Evolutionary conservation across 495 filamentous ascomycete species (phyloP).

Genomic region (Podospora comata): DNA sequence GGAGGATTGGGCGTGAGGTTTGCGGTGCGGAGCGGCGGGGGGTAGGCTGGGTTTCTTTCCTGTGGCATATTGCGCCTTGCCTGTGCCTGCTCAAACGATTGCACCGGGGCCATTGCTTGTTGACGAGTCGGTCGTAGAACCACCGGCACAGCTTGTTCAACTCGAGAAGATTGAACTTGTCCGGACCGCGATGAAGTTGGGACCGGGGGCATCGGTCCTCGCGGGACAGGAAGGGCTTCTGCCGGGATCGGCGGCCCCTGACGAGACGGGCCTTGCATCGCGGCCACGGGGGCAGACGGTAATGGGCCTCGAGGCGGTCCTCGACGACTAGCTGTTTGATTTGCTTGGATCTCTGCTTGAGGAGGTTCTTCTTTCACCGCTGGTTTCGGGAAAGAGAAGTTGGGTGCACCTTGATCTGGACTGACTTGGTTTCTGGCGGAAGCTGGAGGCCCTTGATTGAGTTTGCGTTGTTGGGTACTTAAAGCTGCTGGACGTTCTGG

Average conservation of each 20-base stretch:
- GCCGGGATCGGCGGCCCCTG: not conserved
- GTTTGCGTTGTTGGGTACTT: conserved; percentile 1
- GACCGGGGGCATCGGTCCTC: conserved; percentile 2
- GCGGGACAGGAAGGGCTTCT: conserved; percentile 1
- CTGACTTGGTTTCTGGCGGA: not conserved
- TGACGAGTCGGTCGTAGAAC: not conserved
- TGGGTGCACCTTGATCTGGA: conserved; percentile 5
- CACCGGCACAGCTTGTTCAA: not conserved
- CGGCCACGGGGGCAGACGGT: not conserved
- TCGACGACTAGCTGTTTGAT: not conserved
- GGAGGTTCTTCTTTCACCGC: not conserved
- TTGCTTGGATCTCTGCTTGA: not conserved
- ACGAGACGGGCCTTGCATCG: not conserved
- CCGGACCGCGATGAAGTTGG: not conserved
- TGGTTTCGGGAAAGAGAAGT: conserved; percentile 9
- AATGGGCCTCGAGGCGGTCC: not conserved
- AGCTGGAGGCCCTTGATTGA: not conserved
- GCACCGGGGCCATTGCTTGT: not conserved
- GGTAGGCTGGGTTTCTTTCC: not conserved
- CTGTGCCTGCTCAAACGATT: not conserved
- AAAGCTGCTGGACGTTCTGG: not conserved
- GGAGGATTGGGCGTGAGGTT: not conserved
- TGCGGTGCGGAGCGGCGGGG: not conserved
- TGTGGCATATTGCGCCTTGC: not conserved
- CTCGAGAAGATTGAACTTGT: not conserved